Evolutionary conservation across 2,329 filamentous ascomycete species (phyloP).

Genomic region (Fusarium dlaminii): DNA sequence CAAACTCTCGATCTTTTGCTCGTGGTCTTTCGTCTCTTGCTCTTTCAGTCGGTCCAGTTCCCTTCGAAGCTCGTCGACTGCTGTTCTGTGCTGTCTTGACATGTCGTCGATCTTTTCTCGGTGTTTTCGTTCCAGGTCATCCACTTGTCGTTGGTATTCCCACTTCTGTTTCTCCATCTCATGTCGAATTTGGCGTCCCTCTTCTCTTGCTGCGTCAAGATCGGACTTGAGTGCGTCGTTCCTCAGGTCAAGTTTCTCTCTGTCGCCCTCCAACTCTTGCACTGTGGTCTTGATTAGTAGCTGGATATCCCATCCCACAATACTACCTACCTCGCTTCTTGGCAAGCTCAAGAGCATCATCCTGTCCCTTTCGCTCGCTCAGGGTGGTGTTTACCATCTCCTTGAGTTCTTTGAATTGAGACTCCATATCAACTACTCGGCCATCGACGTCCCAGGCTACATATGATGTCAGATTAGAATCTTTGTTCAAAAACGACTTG

Average conservation of each 20-base stretch:
- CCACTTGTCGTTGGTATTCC: conserved; percentile 59
- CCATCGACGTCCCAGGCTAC: conserved; percentile 83
- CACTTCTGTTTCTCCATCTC: conserved; percentile 51
- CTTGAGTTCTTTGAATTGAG: conserved; percentile 76
- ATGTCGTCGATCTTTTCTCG: conserved; percentile 49
- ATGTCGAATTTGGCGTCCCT: conserved; percentile 47
- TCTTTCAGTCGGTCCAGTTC: conserved; percentile 56
- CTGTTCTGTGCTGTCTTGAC: conserved; percentile 47
- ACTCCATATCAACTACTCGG: conserved; percentile 79
- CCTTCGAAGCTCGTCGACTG: conserved; percentile 52
- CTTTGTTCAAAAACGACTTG: conserved; percentile 72
- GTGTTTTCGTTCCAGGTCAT: conserved; percentile 57
- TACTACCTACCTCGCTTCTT: conserved; percentile 74
- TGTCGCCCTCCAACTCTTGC: conserved; percentile 59
- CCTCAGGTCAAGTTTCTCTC: conserved; percentile 57
- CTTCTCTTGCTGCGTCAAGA: conserved; percentile 56
- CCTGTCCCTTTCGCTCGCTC: conserved; percentile 73
- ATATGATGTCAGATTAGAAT: conserved; percentile 74
- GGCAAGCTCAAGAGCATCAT: conserved; percentile 77
- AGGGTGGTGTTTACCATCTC: conserved; percentile 76
- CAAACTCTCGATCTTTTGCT: conserved; percentile 73
- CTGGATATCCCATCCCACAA: fast-evolving
- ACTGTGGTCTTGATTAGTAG: conserved; percentile 47
- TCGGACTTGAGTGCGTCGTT: conserved; percentile 69
- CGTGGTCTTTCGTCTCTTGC: conserved; percentile 66